Percentiles rank a stretch among this genome's conserved stretches.
phyloP scores from a whole-genome alignment of 2,329 filamentous ascomycete genomes.

The Metarhizium anisopliae region DNA sequence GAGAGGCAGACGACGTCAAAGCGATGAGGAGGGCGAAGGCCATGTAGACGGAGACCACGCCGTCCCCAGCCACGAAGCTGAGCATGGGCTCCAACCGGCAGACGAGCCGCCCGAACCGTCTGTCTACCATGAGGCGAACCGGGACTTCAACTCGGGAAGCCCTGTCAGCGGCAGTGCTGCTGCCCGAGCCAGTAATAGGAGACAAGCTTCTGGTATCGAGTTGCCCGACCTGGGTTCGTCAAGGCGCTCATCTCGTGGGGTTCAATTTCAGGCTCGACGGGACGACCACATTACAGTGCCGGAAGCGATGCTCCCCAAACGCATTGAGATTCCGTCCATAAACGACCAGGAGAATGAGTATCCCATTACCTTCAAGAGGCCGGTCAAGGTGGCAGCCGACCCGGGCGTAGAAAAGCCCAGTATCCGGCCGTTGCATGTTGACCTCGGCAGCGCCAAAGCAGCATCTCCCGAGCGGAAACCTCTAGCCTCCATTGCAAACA shows the following conservation, averaged over 20 bases:
- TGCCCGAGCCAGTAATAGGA: constrained; percentile 32
- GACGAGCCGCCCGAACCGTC: constrained; percentile 32
- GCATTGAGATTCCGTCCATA: constrained; percentile 48
- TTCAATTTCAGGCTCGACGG: constrained; percentile 12
- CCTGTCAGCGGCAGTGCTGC: constrained; percentile 42
- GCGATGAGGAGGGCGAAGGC: constrained; percentile 53
- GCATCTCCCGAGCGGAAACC: constrained; percentile 48
- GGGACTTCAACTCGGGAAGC: constrained; percentile 49
- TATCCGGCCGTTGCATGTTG: constrained; percentile 38
- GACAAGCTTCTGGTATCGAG: constrained; percentile 28
- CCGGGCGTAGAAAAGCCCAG: constrained; percentile 47
- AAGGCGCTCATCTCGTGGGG: constrained; percentile 19
- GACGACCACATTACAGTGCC: constrained; percentile 12
- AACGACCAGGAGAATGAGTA: constrained; percentile 82
- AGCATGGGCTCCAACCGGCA: constrained; percentile 23
- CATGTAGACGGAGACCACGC: constrained; percentile 33
- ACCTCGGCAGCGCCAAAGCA: constrained; percentile 28
- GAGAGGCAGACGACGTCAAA: constrained; percentile 59
- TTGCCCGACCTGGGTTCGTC: constrained; percentile 21
- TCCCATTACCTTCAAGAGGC: constrained; percentile 57
- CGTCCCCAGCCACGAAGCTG: constrained; percentile 31
- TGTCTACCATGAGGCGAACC: constrained; percentile 33
- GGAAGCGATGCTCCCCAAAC: constrained; percentile 15
- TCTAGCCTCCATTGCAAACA: constrained; percentile 44
- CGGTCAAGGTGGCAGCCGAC: constrained; percentile 43